Evolutionary conservation across 352 stramenopile species (phyloP), one percentile per base, ranked within the genome.

Genomic region (Thalassiosira mediterranea): DNA sequence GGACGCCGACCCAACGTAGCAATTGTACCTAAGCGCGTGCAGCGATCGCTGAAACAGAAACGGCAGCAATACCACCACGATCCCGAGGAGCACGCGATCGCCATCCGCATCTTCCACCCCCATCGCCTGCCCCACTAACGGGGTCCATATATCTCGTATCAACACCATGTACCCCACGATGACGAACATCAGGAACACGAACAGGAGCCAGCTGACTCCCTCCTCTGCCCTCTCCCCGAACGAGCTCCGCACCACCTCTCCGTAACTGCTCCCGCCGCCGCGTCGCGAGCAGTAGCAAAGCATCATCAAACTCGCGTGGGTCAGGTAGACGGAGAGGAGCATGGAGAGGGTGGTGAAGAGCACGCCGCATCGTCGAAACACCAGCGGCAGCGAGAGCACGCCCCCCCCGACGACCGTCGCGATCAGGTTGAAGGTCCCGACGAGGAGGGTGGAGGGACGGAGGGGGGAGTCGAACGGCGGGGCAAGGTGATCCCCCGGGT

Each of bases 151-250:
- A 67, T 91, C 85, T 51, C 86, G 57, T 28, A 87, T 78, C 34
- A 94, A 53, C 4, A 94, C 83, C 86, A 92, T 92, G 66, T 91
- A 94, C 0, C 59, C 88, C 2, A 88, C 67, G 15, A 91, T 75
- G 15, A 86, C 81, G 49, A 91, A 90, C 7, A 88, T 34, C 3
- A 89, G 60, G 69, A 89, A 86, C 1, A 82, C 42, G 31, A 86
- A 75, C 0, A 91, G 56, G 1, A 89, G 29, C 52, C 21, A 67
- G 29, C 66, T 80, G 0, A 81, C 53, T 29, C 26, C 34, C 19
- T 61, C 57, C 53, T 86, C 72, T 48, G 62, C 58, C 31, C 25
- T 44, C 29, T 60, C 32, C 10, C 78, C 73, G 53, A 86, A 86
- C 3, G 73, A 62, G 21, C 47, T 70, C 13, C 64, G 29, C 23